Base-by-base conservation (phyloP, 2,329 filamentous ascomycete genomes). In the Tolypocladium endophyticum region DNA sequence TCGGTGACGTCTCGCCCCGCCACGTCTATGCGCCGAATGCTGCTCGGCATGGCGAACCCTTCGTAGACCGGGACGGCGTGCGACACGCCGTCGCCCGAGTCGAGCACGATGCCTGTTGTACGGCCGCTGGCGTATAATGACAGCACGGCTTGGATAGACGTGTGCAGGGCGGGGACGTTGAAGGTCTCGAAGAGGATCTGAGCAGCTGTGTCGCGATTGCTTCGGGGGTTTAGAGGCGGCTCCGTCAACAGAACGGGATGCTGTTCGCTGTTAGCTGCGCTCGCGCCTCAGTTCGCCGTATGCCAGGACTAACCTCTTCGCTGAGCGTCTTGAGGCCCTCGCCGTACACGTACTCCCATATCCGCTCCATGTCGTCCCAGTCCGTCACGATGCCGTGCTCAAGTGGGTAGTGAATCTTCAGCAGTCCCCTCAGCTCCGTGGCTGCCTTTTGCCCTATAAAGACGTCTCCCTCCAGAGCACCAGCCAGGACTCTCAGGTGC, bases 331-430 rank as follows among this genome's bases (percentile, higher is more conserved):
- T 97, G 69, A 99, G 75, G 64, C 95, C 94, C 71, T 97, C 93
- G 60, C 90, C 90, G 73, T 97, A 99, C 58, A 99, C 92, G 71
- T 96, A 94, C 69, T 95, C 90, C 94, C 94, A 99, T 76, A 99
- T 99, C 78, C 91, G 87, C 80, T 99, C 94, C 94, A 99, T 99
- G 72, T 99, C 94, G 72, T 97, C 94, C 94, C 94, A 99, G 75
- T 99, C 92, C 67, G 94, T 99, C 64, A 99, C 94, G 69, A 99
- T 95, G 67, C 94, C 94, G 73, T 99, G 94, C 77, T 97, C 94
- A 59, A 99, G 79, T 53, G 94, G 94, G 73, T 97, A 97, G 65
- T 87, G 84, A 68, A 99, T 97, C 83, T 97, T 99, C 67, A 99
- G 82, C 62, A 99, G 79, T 3, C 94, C 94, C 70, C 93, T 86